A percentile compares a stretch with the other conserved stretches of the same genome.
These are phyloP conservation scores for Globisporangium perplexum DNA, from an alignment of 352 stramenopile species.

Conservation along the genomic window DNA sequence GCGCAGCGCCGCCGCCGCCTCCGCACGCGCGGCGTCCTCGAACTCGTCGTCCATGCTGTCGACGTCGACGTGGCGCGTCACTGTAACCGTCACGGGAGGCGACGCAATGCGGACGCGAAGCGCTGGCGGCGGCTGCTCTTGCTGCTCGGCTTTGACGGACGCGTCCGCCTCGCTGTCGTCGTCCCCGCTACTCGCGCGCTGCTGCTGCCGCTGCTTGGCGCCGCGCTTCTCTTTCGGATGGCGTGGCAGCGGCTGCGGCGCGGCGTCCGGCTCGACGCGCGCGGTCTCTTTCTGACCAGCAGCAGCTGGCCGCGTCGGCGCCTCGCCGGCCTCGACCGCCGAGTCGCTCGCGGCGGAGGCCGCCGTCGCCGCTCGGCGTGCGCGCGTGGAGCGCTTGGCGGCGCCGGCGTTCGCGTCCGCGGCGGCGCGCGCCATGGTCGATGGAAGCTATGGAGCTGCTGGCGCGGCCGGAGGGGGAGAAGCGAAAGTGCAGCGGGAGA, in stretches of 20 bases:
- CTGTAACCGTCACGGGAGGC: not conserved
- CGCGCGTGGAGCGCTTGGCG: not conserved
- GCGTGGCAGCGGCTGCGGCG: too few species aligned
- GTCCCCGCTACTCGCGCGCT: not conserved
- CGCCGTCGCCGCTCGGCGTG: not conserved
- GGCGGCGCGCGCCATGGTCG: not conserved
- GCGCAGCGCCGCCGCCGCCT: conserved; percentile 17
- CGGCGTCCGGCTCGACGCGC: not conserved
- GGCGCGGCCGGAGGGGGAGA: not conserved
- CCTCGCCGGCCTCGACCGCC: not conserved
- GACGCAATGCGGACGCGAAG: conserved; percentile 8
- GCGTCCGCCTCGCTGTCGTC: not conserved
- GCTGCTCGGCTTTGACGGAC: not conserved
- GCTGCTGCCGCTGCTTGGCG: too few species aligned
- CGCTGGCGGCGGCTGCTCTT: too few species aligned
- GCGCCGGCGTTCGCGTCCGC: not conserved
- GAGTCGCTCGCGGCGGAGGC: not conserved
- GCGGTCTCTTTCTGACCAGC: not conserved
- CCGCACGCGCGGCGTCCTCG: not conserved
- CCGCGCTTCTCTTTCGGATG: not conserved
- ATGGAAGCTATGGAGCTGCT: not conserved
- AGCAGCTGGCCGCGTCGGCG: not conserved
- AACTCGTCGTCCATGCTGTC: not conserved
- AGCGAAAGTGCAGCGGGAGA: not conserved
- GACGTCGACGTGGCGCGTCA: not conserved